Evolutionary conservation across 2,329 filamentous ascomycete genomes (phyloP).

Genomic region (Macrophomina pseudophaseolina): DNA sequence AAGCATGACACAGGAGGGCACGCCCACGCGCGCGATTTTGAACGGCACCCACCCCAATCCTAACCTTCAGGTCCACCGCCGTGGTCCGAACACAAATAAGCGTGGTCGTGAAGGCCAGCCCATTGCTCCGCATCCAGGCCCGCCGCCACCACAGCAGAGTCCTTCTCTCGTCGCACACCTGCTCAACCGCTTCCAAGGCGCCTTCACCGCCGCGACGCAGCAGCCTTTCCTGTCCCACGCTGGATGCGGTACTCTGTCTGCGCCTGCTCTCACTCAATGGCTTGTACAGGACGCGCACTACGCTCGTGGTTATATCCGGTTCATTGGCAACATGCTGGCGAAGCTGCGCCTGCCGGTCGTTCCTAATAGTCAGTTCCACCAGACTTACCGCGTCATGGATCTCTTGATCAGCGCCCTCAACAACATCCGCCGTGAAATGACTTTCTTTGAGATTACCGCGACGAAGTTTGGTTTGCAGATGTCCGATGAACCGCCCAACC

Average conservation of each 20-base stretch:
- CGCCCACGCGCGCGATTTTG: constrained; percentile 43
- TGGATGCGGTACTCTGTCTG: constrained; percentile 65
- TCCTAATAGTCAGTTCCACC: constrained; percentile 49
- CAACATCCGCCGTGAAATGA: constrained; percentile 70
- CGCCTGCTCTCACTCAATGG: constrained; percentile 65
- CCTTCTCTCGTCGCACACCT: constrained; percentile 64
- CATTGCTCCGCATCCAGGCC: constrained; percentile 39
- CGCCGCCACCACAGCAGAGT: constrained; percentile 33
- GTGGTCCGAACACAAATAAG: constrained; percentile 48
- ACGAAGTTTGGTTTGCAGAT: constrained; percentile 63
- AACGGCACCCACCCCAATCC: constrained; percentile 55
- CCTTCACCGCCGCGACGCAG: constrained; percentile 64
- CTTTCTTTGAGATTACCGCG: constrained; percentile 70
- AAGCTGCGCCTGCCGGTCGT: constrained; percentile 63
- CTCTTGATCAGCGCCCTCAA: constrained; percentile 68
- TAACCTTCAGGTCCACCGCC: constrained; percentile 52
- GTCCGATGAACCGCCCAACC: constrained; percentile 48
- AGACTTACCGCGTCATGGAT: constrained; percentile 63
- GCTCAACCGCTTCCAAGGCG: constrained; percentile 53
- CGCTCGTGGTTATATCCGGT: constrained; percentile 71
- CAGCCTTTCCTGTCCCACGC: constrained; percentile 70
- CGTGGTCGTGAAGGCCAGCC: constrained; percentile 44
- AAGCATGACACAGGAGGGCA: constrained; percentile 25
- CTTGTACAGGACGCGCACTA: constrained; percentile 75
- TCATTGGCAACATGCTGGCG: constrained; percentile 67